A percentile compares a stretch with the other conserved stretches of the same genome.
Evolutionary conservation across 2,329 filamentous ascomycete genomes (phyloP).

Genomic region (Sporothrix variecibatus): DNA sequence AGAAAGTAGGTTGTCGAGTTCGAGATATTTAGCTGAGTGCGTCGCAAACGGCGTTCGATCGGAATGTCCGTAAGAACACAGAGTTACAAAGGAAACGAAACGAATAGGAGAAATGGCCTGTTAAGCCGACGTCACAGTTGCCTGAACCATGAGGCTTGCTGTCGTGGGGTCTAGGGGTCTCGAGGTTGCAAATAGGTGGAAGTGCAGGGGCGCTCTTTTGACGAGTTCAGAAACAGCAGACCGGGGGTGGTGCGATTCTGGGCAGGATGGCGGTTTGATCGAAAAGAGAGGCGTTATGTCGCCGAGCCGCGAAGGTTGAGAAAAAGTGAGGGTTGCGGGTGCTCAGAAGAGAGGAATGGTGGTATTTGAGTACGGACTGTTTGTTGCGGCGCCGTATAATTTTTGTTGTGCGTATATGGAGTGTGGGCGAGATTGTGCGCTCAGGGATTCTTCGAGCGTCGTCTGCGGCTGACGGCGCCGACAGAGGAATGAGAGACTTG

Average conservation of each 20-base stretch:
- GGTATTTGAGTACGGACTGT: neutral
- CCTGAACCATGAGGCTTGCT: constrained; percentile 22
- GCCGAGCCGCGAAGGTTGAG: neutral
- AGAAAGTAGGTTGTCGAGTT: neutral
- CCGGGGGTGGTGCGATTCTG: neutral
- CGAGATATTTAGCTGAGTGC: neutral
- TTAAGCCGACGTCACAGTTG: constrained; percentile 26
- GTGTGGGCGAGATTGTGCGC: neutral
- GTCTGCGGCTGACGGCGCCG: neutral
- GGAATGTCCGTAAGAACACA: neutral
- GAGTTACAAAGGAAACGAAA: neutral
- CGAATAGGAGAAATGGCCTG: constrained; percentile 15
- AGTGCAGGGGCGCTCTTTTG: constrained; percentile 16
- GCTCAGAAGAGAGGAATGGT: neutral
- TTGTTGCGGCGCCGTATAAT: neutral
- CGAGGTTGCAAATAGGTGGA: constrained; percentile 3
- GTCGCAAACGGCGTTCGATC: neutral
- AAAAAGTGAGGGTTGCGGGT: neutral
- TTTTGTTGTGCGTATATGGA: neutral
- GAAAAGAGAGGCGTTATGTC: neutral
- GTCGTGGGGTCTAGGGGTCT: neutral
- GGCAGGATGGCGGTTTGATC: neutral
- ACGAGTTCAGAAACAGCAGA: neutral
- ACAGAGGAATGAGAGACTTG: neutral
- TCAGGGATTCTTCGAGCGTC: neutral